phyloP scores from a whole-genome alignment of 805 yeast genomes.

The Candida succiphila region DNA sequence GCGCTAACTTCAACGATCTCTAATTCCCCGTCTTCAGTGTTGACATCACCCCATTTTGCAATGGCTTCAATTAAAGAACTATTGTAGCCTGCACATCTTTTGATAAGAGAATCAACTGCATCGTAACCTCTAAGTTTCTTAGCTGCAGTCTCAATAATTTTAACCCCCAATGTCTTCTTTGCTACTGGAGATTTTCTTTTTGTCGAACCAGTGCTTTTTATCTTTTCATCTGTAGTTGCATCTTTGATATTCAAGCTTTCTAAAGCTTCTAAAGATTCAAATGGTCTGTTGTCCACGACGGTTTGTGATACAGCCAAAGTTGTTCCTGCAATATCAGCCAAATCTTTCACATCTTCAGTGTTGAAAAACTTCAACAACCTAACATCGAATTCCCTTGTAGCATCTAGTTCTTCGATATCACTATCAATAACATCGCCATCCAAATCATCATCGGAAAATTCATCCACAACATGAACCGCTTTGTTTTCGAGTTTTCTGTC shows the following conservation, averaged over 20 bases:
- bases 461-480: neutral
- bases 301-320: constrained; percentile 54
- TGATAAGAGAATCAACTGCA: constrained; percentile 89
- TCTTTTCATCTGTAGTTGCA: constrained; percentile 35
- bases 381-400: constrained; percentile 36
- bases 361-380: constrained; percentile 72
- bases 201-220: constrained; percentile 8
- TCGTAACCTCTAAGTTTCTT: constrained; percentile 76
- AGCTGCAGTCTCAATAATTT: constrained; percentile 60
- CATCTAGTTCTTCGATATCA: constrained; percentile 22
- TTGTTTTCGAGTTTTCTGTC: constrained; percentile 1
- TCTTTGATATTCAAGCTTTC: constrained; percentile 44
- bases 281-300: constrained; percentile 67
- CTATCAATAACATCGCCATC: constrained; percentile 27
- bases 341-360: constrained; percentile 61
- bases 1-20: constrained; percentile 46
- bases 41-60: constrained; percentile 72
- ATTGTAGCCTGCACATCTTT: constrained; percentile 74
- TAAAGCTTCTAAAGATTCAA: constrained; percentile 39
- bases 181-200: constrained; percentile 25
- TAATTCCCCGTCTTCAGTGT: constrained; percentile 54
- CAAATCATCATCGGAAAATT: constrained; percentile 37
- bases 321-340: constrained; percentile 72
- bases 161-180: constrained; percentile 58
- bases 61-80: constrained; percentile 60